phyloP scores from a whole-genome alignment of 257 asterid genomes.

The Ocimum tenuiflorum region DNA sequence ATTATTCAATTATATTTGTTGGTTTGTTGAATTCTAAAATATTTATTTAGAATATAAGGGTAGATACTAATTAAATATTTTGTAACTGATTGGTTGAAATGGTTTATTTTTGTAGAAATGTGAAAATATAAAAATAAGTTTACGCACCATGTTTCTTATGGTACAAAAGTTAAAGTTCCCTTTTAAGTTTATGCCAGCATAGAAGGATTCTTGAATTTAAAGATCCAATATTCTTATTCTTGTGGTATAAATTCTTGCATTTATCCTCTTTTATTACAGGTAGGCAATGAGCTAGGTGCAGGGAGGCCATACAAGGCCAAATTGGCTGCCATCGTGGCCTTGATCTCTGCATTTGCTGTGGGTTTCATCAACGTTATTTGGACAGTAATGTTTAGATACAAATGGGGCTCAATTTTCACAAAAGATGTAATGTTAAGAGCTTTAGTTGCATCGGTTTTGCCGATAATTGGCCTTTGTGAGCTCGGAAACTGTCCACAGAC shows the following conservation, averaged over 20 bases:
- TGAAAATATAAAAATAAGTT: no score
- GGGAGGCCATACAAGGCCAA: conserved; percentile 85
- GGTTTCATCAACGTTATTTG: conserved; percentile 63
- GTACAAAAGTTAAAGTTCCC: no score
- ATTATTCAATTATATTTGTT: no score
- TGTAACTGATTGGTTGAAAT: no score
- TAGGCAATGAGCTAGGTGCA: conserved; percentile 84
- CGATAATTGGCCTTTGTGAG: conserved; percentile 76
- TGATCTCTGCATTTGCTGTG: conserved; percentile 52
- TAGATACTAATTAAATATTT: no score
- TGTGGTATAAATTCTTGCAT: conserved; percentile 14
- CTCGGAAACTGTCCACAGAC: conserved; percentile 94
- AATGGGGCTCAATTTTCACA: conserved; percentile 74
- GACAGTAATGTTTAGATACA: conserved; percentile 51
- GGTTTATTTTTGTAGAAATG: no score
- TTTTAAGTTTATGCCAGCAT: no score
- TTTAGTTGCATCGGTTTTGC: conserved; percentile 71
- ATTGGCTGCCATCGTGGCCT: conserved; percentile 73
- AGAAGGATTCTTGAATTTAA: neutral
- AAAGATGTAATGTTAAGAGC: conserved; percentile 57
- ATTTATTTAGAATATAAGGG: no score
- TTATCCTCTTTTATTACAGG: conserved; percentile 36
- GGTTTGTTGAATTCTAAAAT: no score
- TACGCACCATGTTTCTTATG: no score
- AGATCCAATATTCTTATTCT: no score